Conservation (phyloP, 352 stramenopile species). For the Phytophthora parvispora region DNA sequence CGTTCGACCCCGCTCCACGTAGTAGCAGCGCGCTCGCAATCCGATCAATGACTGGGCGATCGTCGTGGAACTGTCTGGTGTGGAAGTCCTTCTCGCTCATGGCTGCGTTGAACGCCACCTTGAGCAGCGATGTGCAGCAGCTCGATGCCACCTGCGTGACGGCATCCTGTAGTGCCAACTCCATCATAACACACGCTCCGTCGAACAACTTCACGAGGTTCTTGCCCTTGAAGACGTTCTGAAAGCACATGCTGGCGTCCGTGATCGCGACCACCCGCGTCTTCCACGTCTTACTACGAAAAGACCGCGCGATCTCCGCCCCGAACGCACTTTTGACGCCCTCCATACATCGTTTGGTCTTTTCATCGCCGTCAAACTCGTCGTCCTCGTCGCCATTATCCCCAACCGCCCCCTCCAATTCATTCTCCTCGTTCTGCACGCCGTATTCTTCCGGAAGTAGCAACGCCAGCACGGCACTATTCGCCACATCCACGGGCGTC, state of each 20-base stretch:
- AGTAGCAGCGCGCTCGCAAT: conserved; percentile 58
- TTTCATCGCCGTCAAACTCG: conserved; percentile 36
- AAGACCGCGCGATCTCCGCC: conserved; percentile 53
- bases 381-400: conserved; percentile 54
- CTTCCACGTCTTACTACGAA: conserved; percentile 74
- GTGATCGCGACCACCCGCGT: conserved; percentile 59
- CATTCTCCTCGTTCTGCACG: conserved; percentile 26
- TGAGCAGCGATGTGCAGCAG: conserved; percentile 70
- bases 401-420: conserved; percentile 24
- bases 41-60: conserved; percentile 54
- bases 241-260: conserved; percentile 61
- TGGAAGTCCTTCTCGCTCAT: conserved; percentile 78
- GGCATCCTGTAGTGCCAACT: conserved; percentile 61
- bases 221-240: conserved; percentile 52
- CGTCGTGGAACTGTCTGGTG: conserved; percentile 59
- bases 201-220: conserved; percentile 67
- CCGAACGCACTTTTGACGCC: conserved; percentile 62
- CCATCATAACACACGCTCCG: conserved; percentile 70
- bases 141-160: conserved; percentile 75
- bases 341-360: conserved; percentile 19
- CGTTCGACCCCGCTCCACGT: conserved; percentile 70
- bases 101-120: conserved; percentile 63
- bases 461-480: conserved; percentile 51
- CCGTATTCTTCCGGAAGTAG: conserved; percentile 62
- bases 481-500: conserved; percentile 73